Conservation (phyloP, 257 asterid species). For the Solanum ossicruentum region DNA sequence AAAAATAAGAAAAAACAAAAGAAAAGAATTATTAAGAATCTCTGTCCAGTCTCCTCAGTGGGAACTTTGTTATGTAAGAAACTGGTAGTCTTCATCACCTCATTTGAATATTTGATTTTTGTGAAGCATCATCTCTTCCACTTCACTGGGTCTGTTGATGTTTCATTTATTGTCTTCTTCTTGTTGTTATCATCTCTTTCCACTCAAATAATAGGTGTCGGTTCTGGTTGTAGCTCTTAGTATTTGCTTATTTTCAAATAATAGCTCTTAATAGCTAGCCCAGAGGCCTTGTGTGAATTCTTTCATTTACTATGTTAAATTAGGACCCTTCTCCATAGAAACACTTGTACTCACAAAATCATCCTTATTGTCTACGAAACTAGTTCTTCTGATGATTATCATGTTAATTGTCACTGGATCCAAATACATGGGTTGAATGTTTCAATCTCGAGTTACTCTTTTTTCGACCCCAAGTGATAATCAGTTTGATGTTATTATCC, state of each 20-base stretch:
- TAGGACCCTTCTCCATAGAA: not conserved
- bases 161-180: too few species aligned
- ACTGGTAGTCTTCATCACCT: not conserved
- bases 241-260: not conserved
- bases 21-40: not conserved
- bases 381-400: not conserved
- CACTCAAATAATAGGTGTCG: not conserved
- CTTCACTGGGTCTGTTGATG: too few species aligned
- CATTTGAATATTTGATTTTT: not conserved
- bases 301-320: not conserved
- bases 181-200: too few species aligned
- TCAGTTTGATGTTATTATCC: not conserved
- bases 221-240: not conserved
- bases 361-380: not conserved
- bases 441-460: not conserved
- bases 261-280: not conserved
- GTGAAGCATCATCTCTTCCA: not conserved
- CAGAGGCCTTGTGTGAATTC: not conserved
- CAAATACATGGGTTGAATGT: not conserved
- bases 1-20: not conserved
- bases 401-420: not conserved
- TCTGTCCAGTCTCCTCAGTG: not conserved
- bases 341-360: not conserved
- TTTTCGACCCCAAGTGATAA: not conserved
- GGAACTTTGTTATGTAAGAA: not conserved